These are phyloP conservation scores for Simplicillium sp. DNA, from an alignment of 2,329 filamentous ascomycete species.

Conservation along the genomic window DNA sequence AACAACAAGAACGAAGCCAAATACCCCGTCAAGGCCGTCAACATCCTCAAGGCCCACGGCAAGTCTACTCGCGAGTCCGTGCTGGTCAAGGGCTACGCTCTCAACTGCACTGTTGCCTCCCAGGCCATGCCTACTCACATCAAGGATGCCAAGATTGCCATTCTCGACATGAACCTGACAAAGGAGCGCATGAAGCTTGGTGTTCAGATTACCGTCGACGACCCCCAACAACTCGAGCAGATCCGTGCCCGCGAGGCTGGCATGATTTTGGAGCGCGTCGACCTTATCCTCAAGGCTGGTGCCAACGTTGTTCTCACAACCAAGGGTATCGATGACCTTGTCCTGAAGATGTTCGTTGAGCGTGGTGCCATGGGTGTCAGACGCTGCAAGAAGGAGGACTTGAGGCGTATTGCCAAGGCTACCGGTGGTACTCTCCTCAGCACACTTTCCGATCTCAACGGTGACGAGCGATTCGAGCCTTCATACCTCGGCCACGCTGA, in stretches of 20 bases:
- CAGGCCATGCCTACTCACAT: constrained; percentile 95
- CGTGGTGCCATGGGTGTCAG: constrained; percentile 91
- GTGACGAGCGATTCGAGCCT: constrained; percentile 91
- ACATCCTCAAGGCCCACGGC: constrained; percentile 96
- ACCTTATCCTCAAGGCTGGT: constrained; percentile 95
- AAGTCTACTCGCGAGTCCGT: constrained; percentile 84
- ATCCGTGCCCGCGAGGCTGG: constrained; percentile 88
- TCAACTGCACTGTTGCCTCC: constrained; percentile 97
- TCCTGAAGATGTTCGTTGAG: constrained; percentile 90
- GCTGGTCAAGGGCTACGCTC: constrained; percentile 88
- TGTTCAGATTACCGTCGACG: constrained; percentile 96
- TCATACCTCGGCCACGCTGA: constrained; percentile 86
- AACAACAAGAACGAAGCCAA: constrained; percentile 88
- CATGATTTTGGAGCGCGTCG: constrained; percentile 86
- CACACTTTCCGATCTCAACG: constrained; percentile 91
- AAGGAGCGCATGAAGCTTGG: constrained; percentile 99
- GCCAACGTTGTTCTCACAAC: constrained; percentile 95
- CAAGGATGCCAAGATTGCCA: constrained; percentile 90
- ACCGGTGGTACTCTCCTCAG: constrained; percentile 89
- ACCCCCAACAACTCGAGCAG: constrained; percentile 94
- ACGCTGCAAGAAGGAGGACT: constrained; percentile 96
- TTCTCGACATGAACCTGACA: constrained; percentile 95
- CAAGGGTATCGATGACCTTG: constrained; percentile 96
- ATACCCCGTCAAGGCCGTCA: constrained; percentile 98
- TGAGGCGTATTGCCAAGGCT: constrained; percentile 89